phyloP scores from a whole-genome alignment of 2,329 filamentous ascomycete genomes.

The Fusarium verrucosum region DNA sequence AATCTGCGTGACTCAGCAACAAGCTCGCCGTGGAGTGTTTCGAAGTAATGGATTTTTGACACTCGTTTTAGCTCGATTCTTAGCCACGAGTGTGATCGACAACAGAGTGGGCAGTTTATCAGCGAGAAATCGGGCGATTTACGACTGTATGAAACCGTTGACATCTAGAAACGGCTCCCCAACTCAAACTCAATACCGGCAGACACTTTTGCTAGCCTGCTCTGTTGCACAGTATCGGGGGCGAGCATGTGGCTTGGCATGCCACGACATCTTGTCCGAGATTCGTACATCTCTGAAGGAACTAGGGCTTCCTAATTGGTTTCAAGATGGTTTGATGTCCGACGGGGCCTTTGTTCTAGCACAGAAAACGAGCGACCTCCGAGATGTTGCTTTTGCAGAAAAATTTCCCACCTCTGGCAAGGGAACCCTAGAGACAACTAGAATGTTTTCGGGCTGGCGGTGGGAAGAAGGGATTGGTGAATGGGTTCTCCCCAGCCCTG shows the following conservation, averaged over 20 bases:
- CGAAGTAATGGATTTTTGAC: constrained; percentile 36
- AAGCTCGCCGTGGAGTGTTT: constrained; percentile 8
- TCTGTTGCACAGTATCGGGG: constrained; percentile 59
- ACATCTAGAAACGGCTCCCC: constrained; percentile 18
- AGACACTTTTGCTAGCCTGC: constrained; percentile 53
- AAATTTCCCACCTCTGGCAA: constrained; percentile 45
- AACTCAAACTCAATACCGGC: constrained; percentile 39
- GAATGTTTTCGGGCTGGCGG: constrained; percentile 50
- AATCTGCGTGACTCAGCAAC: constrained; percentile 33
- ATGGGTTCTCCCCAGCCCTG: constrained; percentile 47
- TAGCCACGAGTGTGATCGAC: constrained; percentile 38
- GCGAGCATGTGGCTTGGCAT: constrained; percentile 52
- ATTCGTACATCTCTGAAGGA: constrained; percentile 54
- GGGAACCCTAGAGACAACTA: constrained; percentile 17
- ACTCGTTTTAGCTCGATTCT: constrained; percentile 43
- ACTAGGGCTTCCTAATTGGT: constrained; percentile 47
- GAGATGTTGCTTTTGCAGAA: constrained; percentile 65
- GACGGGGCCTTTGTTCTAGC: constrained; percentile 63
- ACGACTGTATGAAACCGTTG: constrained; percentile 39
- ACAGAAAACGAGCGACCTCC: constrained; percentile 61
- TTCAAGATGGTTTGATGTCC: constrained; percentile 52
- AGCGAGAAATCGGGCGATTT: constrained; percentile 27
- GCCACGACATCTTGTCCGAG: constrained; percentile 50
- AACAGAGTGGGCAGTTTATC: constrained; percentile 19
- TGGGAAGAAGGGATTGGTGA: constrained; percentile 56